phyloP scores from a whole-genome alignment of 805 yeast species.

The Candida caryicola region DNA sequence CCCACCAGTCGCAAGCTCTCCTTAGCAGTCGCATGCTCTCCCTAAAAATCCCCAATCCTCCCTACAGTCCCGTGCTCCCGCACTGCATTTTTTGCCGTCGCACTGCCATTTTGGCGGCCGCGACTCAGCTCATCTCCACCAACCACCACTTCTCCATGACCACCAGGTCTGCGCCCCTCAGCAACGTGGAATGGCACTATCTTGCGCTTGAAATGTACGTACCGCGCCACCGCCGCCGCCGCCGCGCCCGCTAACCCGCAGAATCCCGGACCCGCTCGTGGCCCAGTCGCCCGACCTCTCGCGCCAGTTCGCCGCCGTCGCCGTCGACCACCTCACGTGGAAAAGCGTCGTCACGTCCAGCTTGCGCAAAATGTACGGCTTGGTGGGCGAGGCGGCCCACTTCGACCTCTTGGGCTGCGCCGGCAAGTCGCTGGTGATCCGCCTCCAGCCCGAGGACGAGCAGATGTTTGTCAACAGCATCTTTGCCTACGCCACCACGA shows the following conservation, averaged over 20 bases:
- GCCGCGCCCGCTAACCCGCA: conserved; percentile 9
- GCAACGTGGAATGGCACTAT: conserved; percentile 14
- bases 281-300: conserved; percentile 1
- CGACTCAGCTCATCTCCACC: too few species aligned
- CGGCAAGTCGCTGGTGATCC: conserved; percentile 16
- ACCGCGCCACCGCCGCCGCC: too few species aligned
- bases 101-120: too few species aligned
- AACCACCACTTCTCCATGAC: too few species aligned
- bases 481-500: conserved; percentile 27
- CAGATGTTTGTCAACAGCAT: conserved; percentile 31
- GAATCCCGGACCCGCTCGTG: conserved; percentile 8
- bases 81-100: too few species aligned
- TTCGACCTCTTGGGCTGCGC: conserved; percentile 14
- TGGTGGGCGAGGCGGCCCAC: conserved; percentile 18
- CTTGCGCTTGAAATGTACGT: conserved; percentile 16
- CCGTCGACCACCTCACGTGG: conserved; percentile 17
- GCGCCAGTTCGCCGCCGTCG: conserved; percentile 4
- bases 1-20: too few species aligned
- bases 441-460: conserved; percentile 28
- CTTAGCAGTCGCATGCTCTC: too few species aligned
- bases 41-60: too few species aligned
- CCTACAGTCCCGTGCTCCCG: too few species aligned
- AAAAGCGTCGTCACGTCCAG: conserved; percentile 14
- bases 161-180: background rate
- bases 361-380: conserved; percentile 15